Percentiles rank a stretch among this genome's conserved stretches.
phyloP scores from a whole-genome alignment of 345 rosid genomes.

The Populus alba region DNA sequence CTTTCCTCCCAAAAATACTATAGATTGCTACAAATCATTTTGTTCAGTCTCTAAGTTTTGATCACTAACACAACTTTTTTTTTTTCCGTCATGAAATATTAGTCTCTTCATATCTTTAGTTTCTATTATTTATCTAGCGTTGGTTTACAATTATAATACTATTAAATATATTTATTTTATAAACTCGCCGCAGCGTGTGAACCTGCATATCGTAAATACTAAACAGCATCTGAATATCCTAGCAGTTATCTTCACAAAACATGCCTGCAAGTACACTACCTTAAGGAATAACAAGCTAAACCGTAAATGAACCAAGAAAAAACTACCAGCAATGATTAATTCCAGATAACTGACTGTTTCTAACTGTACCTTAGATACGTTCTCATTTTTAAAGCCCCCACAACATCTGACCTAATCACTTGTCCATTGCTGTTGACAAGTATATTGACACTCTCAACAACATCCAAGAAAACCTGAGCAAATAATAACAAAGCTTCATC shows the following conservation, averaged over 20 bases:
- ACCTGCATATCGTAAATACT: no score
- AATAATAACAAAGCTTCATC: conserved; percentile 10
- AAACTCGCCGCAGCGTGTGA: no score
- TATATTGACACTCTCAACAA: conserved; percentile 89
- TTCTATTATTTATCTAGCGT: no score
- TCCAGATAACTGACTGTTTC: background rate
- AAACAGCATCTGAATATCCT: background rate
- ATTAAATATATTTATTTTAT: no score
- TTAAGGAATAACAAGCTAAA: background rate
- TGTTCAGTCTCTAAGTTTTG: no score
- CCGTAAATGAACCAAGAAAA: conserved; percentile 1
- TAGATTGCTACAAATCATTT: no score
- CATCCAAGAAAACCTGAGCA: conserved; percentile 87
- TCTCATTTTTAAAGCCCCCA: conserved; percentile 98
- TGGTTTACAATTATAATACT: no score
- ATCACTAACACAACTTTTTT: no score
- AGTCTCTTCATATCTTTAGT: no score
- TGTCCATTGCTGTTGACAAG: conserved; percentile 98
- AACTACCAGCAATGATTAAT: background rate
- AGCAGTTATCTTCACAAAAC: background rate
- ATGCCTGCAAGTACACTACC: background rate
- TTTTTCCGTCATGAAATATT: no score
- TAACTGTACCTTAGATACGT: conserved; percentile 69
- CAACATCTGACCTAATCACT: conserved; percentile 88
- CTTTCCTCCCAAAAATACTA: no score